Evolutionary conservation across 768 basidiomycete genomes (phyloP), one percentile per base, ranked within the genome.

Genomic region (Suillus fuscotomentosus): DNA sequence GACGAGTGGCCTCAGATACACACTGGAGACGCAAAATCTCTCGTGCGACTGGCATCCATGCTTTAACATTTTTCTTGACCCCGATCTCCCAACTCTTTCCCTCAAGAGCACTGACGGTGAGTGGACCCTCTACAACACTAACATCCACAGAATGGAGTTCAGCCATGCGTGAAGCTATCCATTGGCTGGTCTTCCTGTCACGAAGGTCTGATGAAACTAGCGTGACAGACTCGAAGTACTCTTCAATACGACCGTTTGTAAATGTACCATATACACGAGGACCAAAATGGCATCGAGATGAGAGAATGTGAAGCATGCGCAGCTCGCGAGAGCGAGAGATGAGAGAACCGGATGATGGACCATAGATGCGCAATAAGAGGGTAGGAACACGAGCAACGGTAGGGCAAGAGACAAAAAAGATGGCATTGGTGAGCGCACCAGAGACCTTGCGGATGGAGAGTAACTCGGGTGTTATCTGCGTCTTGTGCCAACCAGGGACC

Each of bases 201-300:
- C 94, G 85, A 66, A 99, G 81, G 72, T 97, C 94, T 48, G 83
- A 75, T 14, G 92, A 82, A 1, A 87, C 89, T 54, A 99, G 81
- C 3, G 95, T 90, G 41, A 87, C 83, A 17, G 94, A 94, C 66
- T 95, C 87, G 74, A 98, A 98, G 77, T 93, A 97, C 76, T 99
- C 91, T 78, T 99, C 97, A 53, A 99, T 80, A 27, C 97, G 89
- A 42, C 97, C 97, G 75, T 99, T 99, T 68, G 87, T 84, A 76
- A 99, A 99, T 2, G 96, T 98, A 53, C 97, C 97, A 73, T 92
- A 94, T 31, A 99, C 87, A 67, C 88, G 85, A 34, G 97, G 95
- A 14, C 95, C 97, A 59, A 99, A 91, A 68, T 84, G 84, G 77
- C 95, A 98, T 65, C 81, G 82, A 11, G 93, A 92, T 31, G 95